These are phyloP conservation scores for Lentinus tigrinus DNA, from an alignment of 768 basidiomycete genomes.

Conservation along the genomic window DNA sequence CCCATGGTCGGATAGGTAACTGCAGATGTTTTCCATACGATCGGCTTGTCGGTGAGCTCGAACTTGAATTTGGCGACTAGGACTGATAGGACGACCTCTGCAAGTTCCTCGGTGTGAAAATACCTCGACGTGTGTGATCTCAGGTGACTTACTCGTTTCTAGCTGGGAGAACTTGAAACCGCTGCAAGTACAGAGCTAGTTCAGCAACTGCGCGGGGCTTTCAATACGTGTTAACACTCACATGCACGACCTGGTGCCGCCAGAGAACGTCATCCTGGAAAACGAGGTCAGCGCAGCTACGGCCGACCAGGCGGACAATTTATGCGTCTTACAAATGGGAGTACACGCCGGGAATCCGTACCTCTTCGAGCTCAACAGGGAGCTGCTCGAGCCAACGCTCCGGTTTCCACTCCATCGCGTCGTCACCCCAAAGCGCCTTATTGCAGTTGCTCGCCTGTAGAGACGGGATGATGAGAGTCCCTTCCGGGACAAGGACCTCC, in stretches of 20 bases:
- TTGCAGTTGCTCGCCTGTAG: constrained; percentile 48
- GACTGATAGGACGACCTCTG: constrained; percentile 16
- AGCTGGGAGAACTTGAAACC: constrained; percentile 25
- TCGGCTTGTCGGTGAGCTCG: constrained; percentile 6
- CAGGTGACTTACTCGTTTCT: constrained; percentile 19
- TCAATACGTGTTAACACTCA: background rate
- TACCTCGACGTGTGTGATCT: too few species aligned
- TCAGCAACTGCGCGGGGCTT: background rate
- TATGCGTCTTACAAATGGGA: constrained; percentile 7
- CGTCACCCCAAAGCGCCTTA: constrained; percentile 40
- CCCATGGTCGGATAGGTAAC: constrained; percentile 13
- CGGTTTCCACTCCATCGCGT: constrained; percentile 48
- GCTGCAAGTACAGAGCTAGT: background rate
- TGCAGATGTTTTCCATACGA: constrained; percentile 11
- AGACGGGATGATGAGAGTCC: constrained; percentile 41
- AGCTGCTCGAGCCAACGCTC: constrained; percentile 13
- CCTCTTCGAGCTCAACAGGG: constrained; percentile 2
- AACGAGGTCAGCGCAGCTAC: background rate
- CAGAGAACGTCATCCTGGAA: constrained; percentile 24
- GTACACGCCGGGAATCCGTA: constrained; percentile 13
- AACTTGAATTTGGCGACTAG: constrained; percentile 8
- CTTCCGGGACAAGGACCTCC: constrained; percentile 44
- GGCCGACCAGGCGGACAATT: background rate
- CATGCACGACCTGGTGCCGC: constrained; percentile 24
- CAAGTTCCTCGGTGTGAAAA: background rate